Evolutionary conservation across 768 basidiomycete genomes (phyloP), one percentile per base, ranked within the genome.

Genomic region (Mycena filopes): DNA sequence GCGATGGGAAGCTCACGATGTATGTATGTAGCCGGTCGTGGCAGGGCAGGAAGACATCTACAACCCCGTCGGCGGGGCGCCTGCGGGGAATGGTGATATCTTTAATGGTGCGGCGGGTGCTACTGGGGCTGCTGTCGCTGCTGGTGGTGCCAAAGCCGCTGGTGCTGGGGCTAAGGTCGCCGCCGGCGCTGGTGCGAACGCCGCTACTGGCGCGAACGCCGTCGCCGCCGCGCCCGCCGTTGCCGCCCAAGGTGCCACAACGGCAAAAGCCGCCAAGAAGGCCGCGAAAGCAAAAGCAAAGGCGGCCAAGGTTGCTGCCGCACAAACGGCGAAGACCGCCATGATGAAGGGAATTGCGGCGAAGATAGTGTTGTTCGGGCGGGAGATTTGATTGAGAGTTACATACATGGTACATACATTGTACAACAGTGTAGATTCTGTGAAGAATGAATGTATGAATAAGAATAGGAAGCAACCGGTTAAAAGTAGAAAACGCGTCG

Each of bases 1-100:
- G 3, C 21, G n/a, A 20, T 8, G 9, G 54, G 6, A 20, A 18
- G 33, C 48, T 50, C 28, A 60, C 26, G 23, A 43, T 10, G n/a
- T 33, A 15, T 38, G 21, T 23, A 12, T 21, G 16, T 7, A 74
- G 73, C 64, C 60, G 4, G 73, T 74, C 20, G 68, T 70, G 46
- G 36, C 36, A 2, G 73, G 73, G 25, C 66, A 71, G 21, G 73
- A 72, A 50, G 60, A 72, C 28, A 41, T 74, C 15, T 74, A 68
- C 62, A 60, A 36, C 11, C 36, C 36, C 36, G 36, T 15, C 15
- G 36, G 36, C 15, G 36, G 36, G 10, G 36, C 36, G 36, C 36
- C 63, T 10, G 68, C 58, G 6, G 47, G n/a, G n/a, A n/a, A 50
- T 50, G 36, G 38, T 8, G 41, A 53, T 33, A 36, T 36, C 36